Conservation (phyloP, 2,329 filamentous ascomycete species). For the Apiospora phragmitis region DNA sequence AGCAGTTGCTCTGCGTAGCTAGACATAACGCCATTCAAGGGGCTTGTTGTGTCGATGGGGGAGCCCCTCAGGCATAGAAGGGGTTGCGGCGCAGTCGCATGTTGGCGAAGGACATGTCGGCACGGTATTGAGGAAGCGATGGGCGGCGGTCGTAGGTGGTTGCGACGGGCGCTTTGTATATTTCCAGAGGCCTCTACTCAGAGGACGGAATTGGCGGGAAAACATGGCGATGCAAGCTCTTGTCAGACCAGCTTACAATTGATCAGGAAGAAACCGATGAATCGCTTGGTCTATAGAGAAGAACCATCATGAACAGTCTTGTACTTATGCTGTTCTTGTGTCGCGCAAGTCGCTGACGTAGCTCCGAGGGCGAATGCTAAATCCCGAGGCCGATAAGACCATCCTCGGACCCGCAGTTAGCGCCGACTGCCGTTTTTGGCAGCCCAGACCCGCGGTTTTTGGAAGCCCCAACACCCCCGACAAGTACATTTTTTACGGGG, state of each 20-base stretch:
- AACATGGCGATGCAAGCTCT: conserved; percentile 7
- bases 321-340: neutral
- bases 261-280: neutral
- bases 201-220: conserved; percentile 3
- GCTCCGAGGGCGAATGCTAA: neutral
- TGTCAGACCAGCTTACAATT: neutral
- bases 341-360: neutral
- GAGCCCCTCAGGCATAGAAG: conserved; percentile 63
- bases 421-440: neutral
- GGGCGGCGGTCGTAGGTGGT: neutral
- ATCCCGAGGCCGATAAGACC: neutral
- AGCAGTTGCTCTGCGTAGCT: conserved; percentile 81
- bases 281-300: neutral
- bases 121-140: conserved; percentile 37
- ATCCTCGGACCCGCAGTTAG: neutral
- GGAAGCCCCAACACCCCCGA: no score
- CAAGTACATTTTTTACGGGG: no score
- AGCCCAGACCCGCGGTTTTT: no score
- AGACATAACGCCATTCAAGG: conserved; percentile 75
- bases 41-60: conserved; percentile 72
- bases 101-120: conserved; percentile 71
- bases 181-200: conserved; percentile 13
- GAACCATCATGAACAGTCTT: neutral
- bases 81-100: conserved; percentile 71
- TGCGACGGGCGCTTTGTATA: neutral